Conservation (phyloP, 83 land plant species). For the Thuja plicata region DNA sequence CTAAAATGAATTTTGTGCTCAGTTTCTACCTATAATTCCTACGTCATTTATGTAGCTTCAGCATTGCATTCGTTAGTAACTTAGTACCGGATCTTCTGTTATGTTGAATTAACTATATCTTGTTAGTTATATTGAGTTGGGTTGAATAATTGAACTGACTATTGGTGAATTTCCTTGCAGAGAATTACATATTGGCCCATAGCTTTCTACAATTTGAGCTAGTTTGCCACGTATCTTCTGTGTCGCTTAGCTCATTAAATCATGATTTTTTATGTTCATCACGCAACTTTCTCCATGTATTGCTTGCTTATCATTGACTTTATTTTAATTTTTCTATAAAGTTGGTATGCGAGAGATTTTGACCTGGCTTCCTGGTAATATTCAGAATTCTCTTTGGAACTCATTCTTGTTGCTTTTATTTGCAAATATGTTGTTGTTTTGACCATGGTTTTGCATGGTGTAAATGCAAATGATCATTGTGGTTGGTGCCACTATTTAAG, state of each 20-base stretch:
- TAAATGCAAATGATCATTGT: conserved; percentile 66
- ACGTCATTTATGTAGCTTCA: neutral
- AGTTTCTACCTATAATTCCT: neutral
- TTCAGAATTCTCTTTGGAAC: neutral
- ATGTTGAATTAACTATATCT: neutral
- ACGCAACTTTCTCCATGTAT: too few relatives aligned
- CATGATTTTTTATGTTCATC: neutral
- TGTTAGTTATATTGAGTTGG: neutral
- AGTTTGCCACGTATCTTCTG: too few relatives aligned
- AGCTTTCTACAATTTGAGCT: neutral
- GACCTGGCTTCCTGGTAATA: neutral
- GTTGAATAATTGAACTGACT: neutral
- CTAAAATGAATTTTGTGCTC: neutral
- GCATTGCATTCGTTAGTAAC: neutral
- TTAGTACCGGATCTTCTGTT: neutral
- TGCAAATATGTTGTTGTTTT: conserved; percentile 51
- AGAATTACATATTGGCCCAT: neutral
- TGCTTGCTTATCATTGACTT: neutral
- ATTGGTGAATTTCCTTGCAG: neutral
- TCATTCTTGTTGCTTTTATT: neutral
- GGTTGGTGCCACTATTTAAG: conserved; percentile 92
- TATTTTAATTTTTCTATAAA: neutral
- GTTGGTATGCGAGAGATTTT: neutral
- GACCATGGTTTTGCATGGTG: conserved; percentile 44
- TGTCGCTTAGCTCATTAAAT: too few relatives aligned